Percentiles rank a stretch among this genome's conserved stretches.
These are phyloP conservation scores for Ceriops decandra DNA, from an alignment of 345 rosid genomes.

Conservation along the genomic window DNA sequence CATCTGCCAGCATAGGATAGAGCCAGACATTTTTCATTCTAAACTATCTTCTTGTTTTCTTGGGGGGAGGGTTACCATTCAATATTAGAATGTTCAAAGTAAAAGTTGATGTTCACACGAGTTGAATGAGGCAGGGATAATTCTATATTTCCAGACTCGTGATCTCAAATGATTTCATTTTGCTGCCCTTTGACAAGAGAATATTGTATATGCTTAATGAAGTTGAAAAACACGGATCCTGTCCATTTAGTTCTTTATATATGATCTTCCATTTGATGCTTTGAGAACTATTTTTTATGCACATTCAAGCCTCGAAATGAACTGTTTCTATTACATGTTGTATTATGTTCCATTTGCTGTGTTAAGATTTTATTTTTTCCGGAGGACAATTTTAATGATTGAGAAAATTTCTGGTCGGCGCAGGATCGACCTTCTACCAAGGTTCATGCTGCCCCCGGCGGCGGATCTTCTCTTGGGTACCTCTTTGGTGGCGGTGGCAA, in stretches of 20 bases:
- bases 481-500: slow-evolving; percentile 27
- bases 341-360: neutral
- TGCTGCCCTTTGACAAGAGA: neutral
- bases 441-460: slow-evolving; percentile 34
- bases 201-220: neutral
- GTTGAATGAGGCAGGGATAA: neutral
- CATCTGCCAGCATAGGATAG: neutral
- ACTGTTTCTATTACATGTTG: neutral
- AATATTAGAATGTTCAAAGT: neutral
- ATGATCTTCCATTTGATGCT: neutral
- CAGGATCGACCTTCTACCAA: slow-evolving; percentile 37
- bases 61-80: no score
- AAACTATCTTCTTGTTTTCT: no score
- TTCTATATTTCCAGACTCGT: neutral
- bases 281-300: neutral
- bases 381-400: neutral
- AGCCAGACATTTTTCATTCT: neutral
- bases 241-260: no score
- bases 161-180: neutral
- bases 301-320: neutral
- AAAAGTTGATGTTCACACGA: neutral
- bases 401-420: neutral
- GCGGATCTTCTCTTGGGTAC: slow-evolving; percentile 31
- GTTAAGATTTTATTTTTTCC: neutral
- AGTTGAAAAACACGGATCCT: neutral